Conservation (phyloP, 2,329 filamentous ascomycete species). For the Seiridium cupressi region DNA sequence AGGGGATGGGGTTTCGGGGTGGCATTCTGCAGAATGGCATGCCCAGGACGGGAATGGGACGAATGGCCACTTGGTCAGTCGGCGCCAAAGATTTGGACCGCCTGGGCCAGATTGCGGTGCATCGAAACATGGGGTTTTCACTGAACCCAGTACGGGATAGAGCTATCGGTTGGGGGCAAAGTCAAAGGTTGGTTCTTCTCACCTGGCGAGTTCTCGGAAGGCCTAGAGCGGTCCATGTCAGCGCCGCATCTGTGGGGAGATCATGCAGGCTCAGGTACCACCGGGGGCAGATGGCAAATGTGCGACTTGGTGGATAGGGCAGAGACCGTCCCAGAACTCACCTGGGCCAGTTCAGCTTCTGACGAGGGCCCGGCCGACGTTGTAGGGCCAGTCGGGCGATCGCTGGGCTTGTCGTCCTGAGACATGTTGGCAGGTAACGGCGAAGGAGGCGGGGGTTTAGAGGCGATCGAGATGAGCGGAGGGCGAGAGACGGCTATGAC, state of each 20-base stretch:
- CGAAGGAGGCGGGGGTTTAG: not conserved
- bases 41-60: not conserved
- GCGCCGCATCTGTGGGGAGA: not conserved
- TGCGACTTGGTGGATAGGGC: not conserved
- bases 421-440: not conserved
- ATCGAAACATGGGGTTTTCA: not conserved
- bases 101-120: not conserved
- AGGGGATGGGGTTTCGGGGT: conserved; percentile 3
- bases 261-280: not conserved
- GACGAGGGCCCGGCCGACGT: conserved; percentile 1
- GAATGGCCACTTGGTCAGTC: not conserved
- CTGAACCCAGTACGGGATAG: not conserved
- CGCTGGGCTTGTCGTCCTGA: not conserved
- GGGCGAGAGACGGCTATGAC: not conserved
- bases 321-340: not conserved
- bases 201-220: conserved; percentile 30
- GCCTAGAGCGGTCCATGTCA: conserved; percentile 22
- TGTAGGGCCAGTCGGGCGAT: not conserved
- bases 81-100: not conserved
- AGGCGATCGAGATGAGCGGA: not conserved
- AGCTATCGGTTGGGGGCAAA: not conserved
- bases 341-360: conserved; percentile 10
- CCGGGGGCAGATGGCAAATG: not conserved
- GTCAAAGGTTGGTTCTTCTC: conserved; percentile 9
- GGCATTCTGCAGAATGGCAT: conserved; percentile 6